Conservation (phyloP, 192 early-diverging fungal species). For the Coemansia sp. region DNA sequence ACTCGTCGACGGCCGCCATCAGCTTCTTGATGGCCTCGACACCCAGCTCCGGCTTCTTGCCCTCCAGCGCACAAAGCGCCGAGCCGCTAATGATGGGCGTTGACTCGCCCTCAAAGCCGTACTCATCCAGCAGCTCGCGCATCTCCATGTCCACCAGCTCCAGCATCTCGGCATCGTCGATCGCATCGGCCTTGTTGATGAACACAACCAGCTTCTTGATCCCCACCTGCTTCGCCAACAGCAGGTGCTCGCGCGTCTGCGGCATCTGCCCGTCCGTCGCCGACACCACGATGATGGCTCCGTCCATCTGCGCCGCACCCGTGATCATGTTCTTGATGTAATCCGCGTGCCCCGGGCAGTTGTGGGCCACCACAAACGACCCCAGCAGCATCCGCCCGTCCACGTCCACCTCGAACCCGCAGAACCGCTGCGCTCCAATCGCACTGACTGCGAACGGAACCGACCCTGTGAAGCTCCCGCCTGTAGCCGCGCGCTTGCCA, state of each 20-base stretch:
- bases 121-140: conserved; percentile 87
- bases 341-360: conserved; percentile 95
- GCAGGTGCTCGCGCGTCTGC: conserved; percentile 97
- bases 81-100: conserved; percentile 89
- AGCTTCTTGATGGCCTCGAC: conserved; percentile 83
- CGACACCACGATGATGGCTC: conserved; percentile 97
- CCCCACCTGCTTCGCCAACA: conserved; percentile 94
- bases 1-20: conserved; percentile 85
- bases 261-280: conserved; percentile 98
- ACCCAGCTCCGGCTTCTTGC: conserved; percentile 84
- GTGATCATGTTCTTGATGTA: conserved; percentile 99
- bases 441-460: conserved; percentile 11
- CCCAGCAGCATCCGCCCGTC: conserved; percentile 28
- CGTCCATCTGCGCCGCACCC: conserved; percentile 97
- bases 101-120: conserved; percentile 89
- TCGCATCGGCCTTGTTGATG: conserved; percentile 97
- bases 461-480: neutral
- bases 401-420: conserved; percentile 29
- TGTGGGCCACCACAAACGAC: conserved; percentile 32
- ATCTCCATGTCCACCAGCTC: conserved; percentile 99
- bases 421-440: conserved; percentile 10
- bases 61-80: conserved; percentile 92
- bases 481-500: neutral
- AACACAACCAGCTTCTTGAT: conserved; percentile 90
- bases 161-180: conserved; percentile 95